Evolutionary conservation across 1,284 basidiomycete species (phyloP), one percentile per base, ranked within the genome.

Genomic region (Rhodotorula sp.): DNA sequence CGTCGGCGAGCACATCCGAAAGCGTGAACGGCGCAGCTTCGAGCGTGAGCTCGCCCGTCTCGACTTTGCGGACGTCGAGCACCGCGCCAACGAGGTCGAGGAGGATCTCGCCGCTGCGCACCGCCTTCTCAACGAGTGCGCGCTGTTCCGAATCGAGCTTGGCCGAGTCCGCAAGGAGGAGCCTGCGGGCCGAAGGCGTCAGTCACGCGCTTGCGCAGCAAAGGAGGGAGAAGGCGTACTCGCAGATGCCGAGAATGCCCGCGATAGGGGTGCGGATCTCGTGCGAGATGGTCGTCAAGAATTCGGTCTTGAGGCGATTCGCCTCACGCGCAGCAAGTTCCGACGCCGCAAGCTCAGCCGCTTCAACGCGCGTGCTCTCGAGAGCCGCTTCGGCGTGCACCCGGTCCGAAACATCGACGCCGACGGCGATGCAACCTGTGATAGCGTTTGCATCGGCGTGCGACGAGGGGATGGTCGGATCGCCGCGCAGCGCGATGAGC

Each of bases 61-160:
- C 82, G 61, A 82, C 79, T 71, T 82, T 82, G 51, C 79, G 77
- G 15, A 82, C 78, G 72, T 82, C 82, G n/a, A 81, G 75, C 0
- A 79, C 76, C 3, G 72, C 69, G 6, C 76, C 76, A 27, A 79
- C 71, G 37, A 78, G 64, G 22, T 78, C 73, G 22, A 79, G 71
- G 19, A 79, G 62, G 17, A 67, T 72, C 51, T 79, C 78, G 37
- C 77, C 76, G 15, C 75, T 76, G 7, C 71, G 62, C n/a, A 77
- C 56, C 17, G 73, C 73, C 62, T 64, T 63, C 22, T 67, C 50
- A n/a, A 67, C 60, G 29, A 67, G 55, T 12, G 29, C 17, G 29
- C 60, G 54, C n/a, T 70, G 56, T 9, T 67, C 66, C 1, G 32
- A 15, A 21, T 10, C 50, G 22, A 67, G n/a, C 27, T 27, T 51